Evolutionary conservation across 805 yeast genomes (phyloP).

Genomic region (Ogataea ramenticola): DNA sequence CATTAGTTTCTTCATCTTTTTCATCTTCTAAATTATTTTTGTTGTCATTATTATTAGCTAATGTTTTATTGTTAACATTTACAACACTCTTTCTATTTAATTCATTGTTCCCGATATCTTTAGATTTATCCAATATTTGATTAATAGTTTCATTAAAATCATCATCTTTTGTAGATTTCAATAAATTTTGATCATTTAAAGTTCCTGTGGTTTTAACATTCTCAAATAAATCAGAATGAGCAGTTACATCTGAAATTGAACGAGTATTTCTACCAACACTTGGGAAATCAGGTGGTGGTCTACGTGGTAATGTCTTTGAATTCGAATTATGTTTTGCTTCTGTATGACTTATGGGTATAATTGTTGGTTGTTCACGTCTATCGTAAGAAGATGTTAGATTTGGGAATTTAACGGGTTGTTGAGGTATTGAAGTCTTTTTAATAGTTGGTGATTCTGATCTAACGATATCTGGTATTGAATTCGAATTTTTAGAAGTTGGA

Average conservation of each 20-base stretch:
- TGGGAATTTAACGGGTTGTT: neutral
- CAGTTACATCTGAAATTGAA: constrained; percentile 27
- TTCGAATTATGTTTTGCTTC: neutral
- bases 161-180: neutral
- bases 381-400: constrained; percentile 24
- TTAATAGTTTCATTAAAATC: no score
- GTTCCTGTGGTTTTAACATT: constrained; percentile 2
- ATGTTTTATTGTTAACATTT: no score
- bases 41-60: neutral
- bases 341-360: constrained; percentile 23
- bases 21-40: neutral
- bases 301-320: constrained; percentile 10
- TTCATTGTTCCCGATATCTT: no score
- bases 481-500: neutral
- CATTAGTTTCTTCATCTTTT: neutral
- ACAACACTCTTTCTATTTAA: no score
- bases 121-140: no score
- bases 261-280: constrained; percentile 30
- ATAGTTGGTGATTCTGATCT: neutral
- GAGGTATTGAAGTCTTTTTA: neutral
- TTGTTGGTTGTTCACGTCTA: constrained; percentile 30
- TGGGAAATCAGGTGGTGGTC: constrained; percentile 34
- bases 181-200: neutral
- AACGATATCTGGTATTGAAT: neutral
- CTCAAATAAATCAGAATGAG: constrained; percentile 25